phyloP scores from a whole-genome alignment of 2,329 filamentous ascomycete species.

The Verticillium longisporum region DNA sequence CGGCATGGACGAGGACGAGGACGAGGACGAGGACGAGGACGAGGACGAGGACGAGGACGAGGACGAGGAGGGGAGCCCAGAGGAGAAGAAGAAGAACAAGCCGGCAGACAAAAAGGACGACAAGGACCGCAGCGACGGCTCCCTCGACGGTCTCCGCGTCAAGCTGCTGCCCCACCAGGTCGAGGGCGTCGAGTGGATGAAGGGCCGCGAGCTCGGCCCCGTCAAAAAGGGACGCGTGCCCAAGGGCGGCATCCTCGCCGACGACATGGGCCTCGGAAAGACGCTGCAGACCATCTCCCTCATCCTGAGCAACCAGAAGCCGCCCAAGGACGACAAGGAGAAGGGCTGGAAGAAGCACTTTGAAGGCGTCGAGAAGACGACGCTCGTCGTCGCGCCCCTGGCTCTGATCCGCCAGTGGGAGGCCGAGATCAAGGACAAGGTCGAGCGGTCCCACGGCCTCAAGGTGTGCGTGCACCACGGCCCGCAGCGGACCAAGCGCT shows the following conservation, averaged over 20 bases:
- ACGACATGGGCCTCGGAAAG: constrained; percentile 97
- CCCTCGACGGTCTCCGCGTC: constrained; percentile 73
- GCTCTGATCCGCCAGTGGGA: constrained; percentile 98
- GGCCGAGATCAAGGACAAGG: constrained; percentile 78
- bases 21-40: too few relatives aligned
- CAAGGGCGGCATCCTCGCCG: constrained; percentile 89
- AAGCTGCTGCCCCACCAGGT: constrained; percentile 90
- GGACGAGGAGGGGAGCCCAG: constrained; percentile 18
- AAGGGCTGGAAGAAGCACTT: constrained; percentile 62
- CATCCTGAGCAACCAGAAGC: constrained; percentile 75
- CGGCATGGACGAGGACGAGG: constrained; percentile 68
- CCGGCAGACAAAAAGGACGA: constrained; percentile 12
- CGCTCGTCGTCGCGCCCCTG: constrained; percentile 85
- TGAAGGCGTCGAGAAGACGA: constrained; percentile 65
- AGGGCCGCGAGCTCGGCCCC: constrained; percentile 78
- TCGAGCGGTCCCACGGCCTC: constrained; percentile 61
- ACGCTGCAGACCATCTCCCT: constrained; percentile 90
- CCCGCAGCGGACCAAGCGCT: constrained; percentile 72
- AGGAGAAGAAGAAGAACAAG: constrained; percentile 20
- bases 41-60: too few relatives aligned
- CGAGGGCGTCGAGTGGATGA: constrained; percentile 93
- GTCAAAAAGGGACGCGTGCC: constrained; percentile 76
- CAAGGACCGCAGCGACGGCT: constrained; percentile 29
- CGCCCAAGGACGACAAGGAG: constrained; percentile 48
- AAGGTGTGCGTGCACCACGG: constrained; percentile 90